Conservation (phyloP, 2,329 filamentous ascomycete genomes). For the Trichophyton verrucosum region DNA sequence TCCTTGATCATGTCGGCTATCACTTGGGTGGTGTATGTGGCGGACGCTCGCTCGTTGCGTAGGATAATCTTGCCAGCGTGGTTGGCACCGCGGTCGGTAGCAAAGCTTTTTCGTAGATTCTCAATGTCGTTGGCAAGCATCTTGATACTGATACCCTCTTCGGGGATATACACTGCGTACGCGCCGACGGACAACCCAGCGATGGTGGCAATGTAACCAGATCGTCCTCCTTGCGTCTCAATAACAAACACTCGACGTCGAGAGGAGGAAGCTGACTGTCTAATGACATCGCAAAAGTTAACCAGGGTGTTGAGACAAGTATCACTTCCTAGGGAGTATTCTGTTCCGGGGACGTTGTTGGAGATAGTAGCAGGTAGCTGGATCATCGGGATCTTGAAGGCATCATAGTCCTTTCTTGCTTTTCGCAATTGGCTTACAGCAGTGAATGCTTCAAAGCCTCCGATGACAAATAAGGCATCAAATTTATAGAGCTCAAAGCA, state of each 20-base stretch:
- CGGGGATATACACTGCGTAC: constrained; percentile 86
- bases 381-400: constrained; percentile 83
- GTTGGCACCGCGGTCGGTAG: constrained; percentile 71
- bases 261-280: constrained; percentile 89
- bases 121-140: constrained; percentile 87
- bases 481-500: constrained; percentile 80
- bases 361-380: constrained; percentile 93
- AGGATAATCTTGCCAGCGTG: constrained; percentile 88
- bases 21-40: constrained; percentile 80
- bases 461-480: constrained; percentile 81
- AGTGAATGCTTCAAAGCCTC: constrained; percentile 94
- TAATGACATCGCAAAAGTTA: constrained; percentile 91
- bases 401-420: constrained; percentile 63
- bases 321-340: constrained; percentile 93
- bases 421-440: constrained; percentile 76
- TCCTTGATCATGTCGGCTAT: constrained; percentile 94
- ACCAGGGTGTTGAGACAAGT: constrained; percentile 94
- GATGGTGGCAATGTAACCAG: constrained; percentile 84
- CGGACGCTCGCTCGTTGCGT: constrained; percentile 89
- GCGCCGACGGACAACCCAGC: constrained; percentile 87
- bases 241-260: constrained; percentile 92
- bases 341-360: constrained; percentile 95
- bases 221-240: constrained; percentile 90
- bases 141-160: constrained; percentile 86
- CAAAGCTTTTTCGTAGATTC: constrained; percentile 75